Evolutionary conservation across 208 protist species (phyloP).

Genomic region (Polymyxa betae): DNA sequence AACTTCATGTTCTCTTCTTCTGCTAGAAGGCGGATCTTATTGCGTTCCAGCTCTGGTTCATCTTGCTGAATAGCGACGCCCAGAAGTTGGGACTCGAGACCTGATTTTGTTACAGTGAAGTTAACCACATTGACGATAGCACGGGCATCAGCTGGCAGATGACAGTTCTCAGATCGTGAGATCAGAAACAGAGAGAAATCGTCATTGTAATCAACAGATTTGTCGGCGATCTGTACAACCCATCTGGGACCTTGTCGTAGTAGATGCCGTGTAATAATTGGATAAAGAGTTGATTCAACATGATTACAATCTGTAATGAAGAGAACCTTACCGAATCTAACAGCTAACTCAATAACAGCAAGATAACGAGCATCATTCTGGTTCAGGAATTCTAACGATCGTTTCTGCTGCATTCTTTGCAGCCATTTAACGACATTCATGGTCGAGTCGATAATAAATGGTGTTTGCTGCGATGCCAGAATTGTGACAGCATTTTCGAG

Average conservation of each 20-base stretch:
- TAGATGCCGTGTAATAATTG: slow-evolving; percentile 88
- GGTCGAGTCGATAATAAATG: slow-evolving; percentile 93
- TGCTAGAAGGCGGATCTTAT: slow-evolving; percentile 86
- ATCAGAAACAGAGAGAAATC: slow-evolving; percentile 93
- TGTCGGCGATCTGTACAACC: slow-evolving; percentile 93
- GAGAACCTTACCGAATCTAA: slow-evolving; percentile 97
- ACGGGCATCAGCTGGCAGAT: slow-evolving; percentile 85
- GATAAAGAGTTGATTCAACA: slow-evolving; percentile 93
- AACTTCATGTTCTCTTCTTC: slow-evolving; percentile 93
- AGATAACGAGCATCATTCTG: slow-evolving; percentile 88
- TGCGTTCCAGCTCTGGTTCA: slow-evolving; percentile 91
- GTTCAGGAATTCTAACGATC: slow-evolving; percentile 82
- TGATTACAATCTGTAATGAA: slow-evolving; percentile 91
- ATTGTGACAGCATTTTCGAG: slow-evolving; percentile 97
- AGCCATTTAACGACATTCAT: slow-evolving; percentile 88
- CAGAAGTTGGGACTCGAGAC: slow-evolving; percentile 94
- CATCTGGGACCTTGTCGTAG: slow-evolving; percentile 84
- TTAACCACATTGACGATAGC: slow-evolving; percentile 89
- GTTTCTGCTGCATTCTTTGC: neutral
- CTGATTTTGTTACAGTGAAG: slow-evolving; percentile 94
- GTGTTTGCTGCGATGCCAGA: slow-evolving; percentile 76
- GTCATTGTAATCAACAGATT: slow-evolving; percentile 92
- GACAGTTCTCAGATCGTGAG: slow-evolving; percentile 82
- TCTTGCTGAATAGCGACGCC: slow-evolving; percentile 92
- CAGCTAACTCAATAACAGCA: slow-evolving; percentile 90